Percentiles rank a stretch among this genome's conserved stretches.
phyloP scores from a whole-genome alignment of 1,284 basidiomycete species.

The Tilletia horrida region DNA sequence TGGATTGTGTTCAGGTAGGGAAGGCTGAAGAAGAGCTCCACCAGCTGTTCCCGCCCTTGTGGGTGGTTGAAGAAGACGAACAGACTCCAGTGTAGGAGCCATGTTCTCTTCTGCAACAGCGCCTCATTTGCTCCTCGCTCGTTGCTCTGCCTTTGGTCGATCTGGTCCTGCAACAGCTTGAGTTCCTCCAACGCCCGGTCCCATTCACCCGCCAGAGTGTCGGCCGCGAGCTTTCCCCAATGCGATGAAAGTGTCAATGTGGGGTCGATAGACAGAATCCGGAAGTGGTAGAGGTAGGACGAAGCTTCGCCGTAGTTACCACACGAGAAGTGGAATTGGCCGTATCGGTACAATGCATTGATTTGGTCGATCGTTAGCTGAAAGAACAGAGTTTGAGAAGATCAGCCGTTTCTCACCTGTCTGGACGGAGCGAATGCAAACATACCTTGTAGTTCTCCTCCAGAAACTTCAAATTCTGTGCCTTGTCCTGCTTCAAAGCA shows the following conservation, averaged over 20 bases:
- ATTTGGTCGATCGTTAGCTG: slow-evolving; percentile 92
- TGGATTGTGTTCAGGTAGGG: slow-evolving; percentile 98
- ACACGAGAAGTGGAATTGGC: slow-evolving; percentile 95
- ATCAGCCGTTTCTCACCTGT: background rate
- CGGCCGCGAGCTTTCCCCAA: slow-evolving; percentile 96
- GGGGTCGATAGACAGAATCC: slow-evolving; percentile 86
- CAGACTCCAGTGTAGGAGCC: slow-evolving; percentile 95
- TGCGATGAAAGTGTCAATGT: slow-evolving; percentile 89
- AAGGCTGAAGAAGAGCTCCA: slow-evolving; percentile 92
- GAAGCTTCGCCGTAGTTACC: slow-evolving; percentile 94
- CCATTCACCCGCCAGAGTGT: slow-evolving; percentile 92
- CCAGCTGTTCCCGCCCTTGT: slow-evolving; percentile 82
- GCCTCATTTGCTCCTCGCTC: slow-evolving; percentile 56
- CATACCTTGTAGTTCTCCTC: slow-evolving; percentile 86
- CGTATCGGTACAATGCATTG: slow-evolving; percentile 92
- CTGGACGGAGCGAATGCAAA: slow-evolving; percentile 29
- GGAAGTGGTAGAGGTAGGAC: slow-evolving; percentile 97
- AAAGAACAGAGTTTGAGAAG: background rate
- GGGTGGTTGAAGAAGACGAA: slow-evolving; percentile 98
- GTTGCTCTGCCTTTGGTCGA: slow-evolving; percentile 62
- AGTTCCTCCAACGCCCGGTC: slow-evolving; percentile 88
- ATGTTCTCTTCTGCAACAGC: slow-evolving; percentile 87
- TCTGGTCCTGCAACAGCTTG: slow-evolving; percentile 83
- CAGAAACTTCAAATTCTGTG: slow-evolving; percentile 88
- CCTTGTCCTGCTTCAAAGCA: slow-evolving; percentile 86